phyloP scores from a whole-genome alignment of 2,329 filamentous ascomycete species.

The Davidsoniella eucalypti region DNA sequence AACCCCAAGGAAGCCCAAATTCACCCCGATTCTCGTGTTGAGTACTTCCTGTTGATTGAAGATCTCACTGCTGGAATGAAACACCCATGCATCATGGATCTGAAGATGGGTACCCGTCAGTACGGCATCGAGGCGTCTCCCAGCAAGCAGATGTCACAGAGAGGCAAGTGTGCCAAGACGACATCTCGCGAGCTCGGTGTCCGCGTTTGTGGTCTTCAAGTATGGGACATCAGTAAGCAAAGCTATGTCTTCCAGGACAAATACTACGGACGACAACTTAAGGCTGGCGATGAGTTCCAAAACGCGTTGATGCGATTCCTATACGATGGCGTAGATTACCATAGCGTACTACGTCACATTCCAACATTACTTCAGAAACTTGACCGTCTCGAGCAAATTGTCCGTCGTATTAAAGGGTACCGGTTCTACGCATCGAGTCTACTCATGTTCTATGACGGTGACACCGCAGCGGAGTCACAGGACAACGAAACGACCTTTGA shows the following conservation, averaged over 20 bases:
- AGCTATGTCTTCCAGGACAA: conserved; percentile 95
- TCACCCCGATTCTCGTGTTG: conserved; percentile 49
- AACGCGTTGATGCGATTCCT: conserved; percentile 76
- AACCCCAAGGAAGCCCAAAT: conserved; percentile 65
- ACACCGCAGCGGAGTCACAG: conserved; percentile 32
- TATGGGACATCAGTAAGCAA: conserved; percentile 75
- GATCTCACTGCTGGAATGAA: conserved; percentile 96
- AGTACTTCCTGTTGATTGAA: conserved; percentile 85
- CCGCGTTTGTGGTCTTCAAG: conserved; percentile 85
- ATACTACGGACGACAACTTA: conserved; percentile 81
- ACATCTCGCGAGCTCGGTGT: conserved; percentile 87
- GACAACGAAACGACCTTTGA: conserved; percentile 35
- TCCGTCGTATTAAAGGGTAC: conserved; percentile 64
- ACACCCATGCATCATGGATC: conserved; percentile 84
- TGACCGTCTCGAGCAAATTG: conserved; percentile 65
- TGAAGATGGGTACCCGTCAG: conserved; percentile 97
- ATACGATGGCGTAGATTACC: conserved; percentile 70
- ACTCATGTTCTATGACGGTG: conserved; percentile 93
- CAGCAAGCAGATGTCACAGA: conserved; percentile 86
- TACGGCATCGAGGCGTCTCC: conserved; percentile 84
- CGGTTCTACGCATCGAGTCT: conserved; percentile 91
- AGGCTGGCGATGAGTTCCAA: conserved; percentile 78
- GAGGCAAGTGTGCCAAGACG: conserved; percentile 79
- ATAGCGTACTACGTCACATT: conserved; percentile 71
- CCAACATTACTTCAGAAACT: conserved; percentile 76